These are phyloP conservation scores for Syncephalis fuscata DNA, from an alignment of 371 early-diverging fungal genomes.

Conservation along the genomic window DNA sequence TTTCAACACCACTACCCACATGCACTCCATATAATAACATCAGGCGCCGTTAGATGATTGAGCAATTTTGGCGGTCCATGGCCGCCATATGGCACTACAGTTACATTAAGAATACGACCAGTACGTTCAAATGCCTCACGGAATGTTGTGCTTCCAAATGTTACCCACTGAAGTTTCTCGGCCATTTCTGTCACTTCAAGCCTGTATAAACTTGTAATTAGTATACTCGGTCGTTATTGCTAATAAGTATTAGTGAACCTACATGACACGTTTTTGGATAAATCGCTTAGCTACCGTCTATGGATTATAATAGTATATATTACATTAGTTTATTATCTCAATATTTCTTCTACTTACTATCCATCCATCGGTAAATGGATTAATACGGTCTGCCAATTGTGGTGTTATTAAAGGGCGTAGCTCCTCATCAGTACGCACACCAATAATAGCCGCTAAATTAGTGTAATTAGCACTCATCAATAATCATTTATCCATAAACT, in stretches of 20 bases:
- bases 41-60: constrained; percentile 79
- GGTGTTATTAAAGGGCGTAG: constrained; percentile 43
- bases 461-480: constrained; percentile 5
- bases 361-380: constrained; percentile 36
- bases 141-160: constrained; percentile 75
- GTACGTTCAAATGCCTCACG: constrained; percentile 76
- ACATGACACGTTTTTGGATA: constrained; percentile 5
- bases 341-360: constrained; percentile 13
- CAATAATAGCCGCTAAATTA: constrained; percentile 54
- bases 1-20: constrained; percentile 5
- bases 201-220: constrained; percentile 26
- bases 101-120: constrained; percentile 72
- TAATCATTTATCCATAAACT: too few species aligned
- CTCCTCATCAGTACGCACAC: constrained; percentile 67
- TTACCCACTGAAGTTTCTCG: constrained; percentile 46
- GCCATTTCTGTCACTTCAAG: constrained; percentile 64
- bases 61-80: constrained; percentile 66
- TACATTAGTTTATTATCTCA: constrained; percentile 9
- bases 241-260: too few species aligned
- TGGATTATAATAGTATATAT: constrained; percentile 2
- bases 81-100: constrained; percentile 62
- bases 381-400: constrained; percentile 32
- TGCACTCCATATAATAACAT: constrained; percentile 79
- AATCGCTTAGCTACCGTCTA: constrained; percentile 12
- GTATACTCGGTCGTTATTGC: too few species aligned